phyloP scores from a whole-genome alignment of 495 filamentous ascomycete genomes.

The Podospora didyma region DNA sequence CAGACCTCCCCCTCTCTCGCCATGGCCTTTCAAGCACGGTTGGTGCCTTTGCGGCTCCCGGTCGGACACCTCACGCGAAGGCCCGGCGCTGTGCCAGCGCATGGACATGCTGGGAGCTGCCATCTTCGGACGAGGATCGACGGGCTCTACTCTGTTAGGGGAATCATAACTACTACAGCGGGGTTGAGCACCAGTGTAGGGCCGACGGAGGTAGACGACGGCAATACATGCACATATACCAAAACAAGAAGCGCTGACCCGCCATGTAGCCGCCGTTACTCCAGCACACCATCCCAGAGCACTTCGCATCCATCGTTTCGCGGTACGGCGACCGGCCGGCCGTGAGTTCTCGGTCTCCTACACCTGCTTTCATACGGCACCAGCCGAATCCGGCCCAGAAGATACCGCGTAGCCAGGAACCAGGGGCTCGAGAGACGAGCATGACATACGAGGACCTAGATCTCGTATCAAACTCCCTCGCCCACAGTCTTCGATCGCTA shows the following conservation, averaged over 20 bases:
- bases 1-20: too few relatives aligned
- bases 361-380: conserved; percentile 1
- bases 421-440: conserved; percentile 35
- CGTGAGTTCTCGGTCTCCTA: conserved; percentile 38
- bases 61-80: too few relatives aligned
- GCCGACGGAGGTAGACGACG: too few relatives aligned
- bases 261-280: conserved; percentile 23
- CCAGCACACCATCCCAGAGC: conserved; percentile 64
- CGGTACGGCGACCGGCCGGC: conserved; percentile 72
- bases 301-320: conserved; percentile 70
- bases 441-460: conserved; percentile 76
- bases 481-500: conserved; percentile 63
- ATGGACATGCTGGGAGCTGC: too few relatives aligned
- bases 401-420: conserved; percentile 7
- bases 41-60: too few relatives aligned
- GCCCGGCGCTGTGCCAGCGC: too few relatives aligned
- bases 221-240: too few relatives aligned
- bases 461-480: conserved; percentile 69
- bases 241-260: too few relatives aligned
- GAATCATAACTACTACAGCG: background rate
- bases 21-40: too few relatives aligned
- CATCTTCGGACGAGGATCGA: too few relatives aligned
- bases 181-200: conserved; percentile 11
- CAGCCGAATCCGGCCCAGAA: conserved; percentile 7
- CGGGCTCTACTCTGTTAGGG: too few relatives aligned